These are phyloP conservation scores for Ephemerocybe angulata DNA, from an alignment of 768 basidiomycete genomes.

Conservation along the genomic window DNA sequence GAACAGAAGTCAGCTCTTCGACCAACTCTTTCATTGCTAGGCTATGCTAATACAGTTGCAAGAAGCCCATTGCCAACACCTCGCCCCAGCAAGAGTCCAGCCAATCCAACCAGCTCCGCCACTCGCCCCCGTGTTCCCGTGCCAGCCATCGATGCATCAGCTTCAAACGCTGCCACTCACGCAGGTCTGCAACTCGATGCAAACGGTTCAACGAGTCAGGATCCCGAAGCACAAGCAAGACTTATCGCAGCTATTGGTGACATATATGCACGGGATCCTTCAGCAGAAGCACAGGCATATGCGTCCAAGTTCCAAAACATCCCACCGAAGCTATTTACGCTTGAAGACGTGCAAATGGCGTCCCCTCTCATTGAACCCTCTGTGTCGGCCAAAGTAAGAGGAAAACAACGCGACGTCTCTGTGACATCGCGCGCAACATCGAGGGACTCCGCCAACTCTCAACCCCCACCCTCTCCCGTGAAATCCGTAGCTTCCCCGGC, in stretches of 20 bases:
- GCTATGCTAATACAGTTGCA: constrained; percentile 20
- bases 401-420: constrained; percentile 11
- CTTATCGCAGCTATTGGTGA: neutral
- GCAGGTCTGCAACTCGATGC: neutral
- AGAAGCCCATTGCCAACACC: constrained; percentile 65
- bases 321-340: too few species aligned
- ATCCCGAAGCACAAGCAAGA: neutral
- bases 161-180: too few species aligned
- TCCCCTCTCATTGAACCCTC: too few species aligned
- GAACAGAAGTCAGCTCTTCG: constrained; percentile 42
- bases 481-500: neutral
- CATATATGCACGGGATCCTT: neutral
- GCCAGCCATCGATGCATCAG: neutral
- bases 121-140: neutral
- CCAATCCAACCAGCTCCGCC: constrained; percentile 33
- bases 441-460: constrained; percentile 9
- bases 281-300: neutral
- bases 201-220: neutral
- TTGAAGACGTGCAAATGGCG: too few species aligned
- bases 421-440: constrained; percentile 16
- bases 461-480: neutral
- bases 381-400: constrained; percentile 6
- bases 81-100: constrained; percentile 35
- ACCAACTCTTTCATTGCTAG: constrained; percentile 6
- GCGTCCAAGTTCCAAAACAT: neutral